Conservation (phyloP, 345 rosid genomes). For the Litchi chinensis region DNA sequence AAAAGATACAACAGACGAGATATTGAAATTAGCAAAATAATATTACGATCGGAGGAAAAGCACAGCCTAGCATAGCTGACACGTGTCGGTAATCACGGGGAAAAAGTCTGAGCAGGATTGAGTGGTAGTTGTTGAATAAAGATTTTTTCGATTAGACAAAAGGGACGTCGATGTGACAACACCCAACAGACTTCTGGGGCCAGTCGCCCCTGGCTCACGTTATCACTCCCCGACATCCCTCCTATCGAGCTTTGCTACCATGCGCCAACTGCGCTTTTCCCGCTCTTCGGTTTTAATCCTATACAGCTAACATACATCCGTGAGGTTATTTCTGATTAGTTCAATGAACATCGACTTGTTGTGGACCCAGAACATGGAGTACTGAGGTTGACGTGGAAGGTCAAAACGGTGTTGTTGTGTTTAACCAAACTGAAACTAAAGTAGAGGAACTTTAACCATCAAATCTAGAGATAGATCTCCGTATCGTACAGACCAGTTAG, state of each 20-base stretch:
- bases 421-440: neutral
- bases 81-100: constrained; percentile 3
- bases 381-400: neutral
- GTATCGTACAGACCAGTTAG: constrained; percentile 8
- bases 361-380: neutral
- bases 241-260: neutral
- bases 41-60: neutral
- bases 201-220: constrained; percentile 2
- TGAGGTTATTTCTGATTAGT: neutral
- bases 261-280: neutral
- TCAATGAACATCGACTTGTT: no score
- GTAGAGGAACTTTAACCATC: neutral
- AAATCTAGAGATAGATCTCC: constrained; percentile 20
- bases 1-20: constrained; percentile 1
- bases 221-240: neutral
- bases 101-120: neutral
- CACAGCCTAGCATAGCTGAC: neutral
- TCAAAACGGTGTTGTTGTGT: neutral
- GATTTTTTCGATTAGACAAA: constrained; percentile 11
- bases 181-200: neutral
- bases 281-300: neutral
- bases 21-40: neutral
- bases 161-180: constrained; percentile 25
- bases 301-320: neutral
- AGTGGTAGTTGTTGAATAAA: constrained; percentile 26